phyloP scores from a whole-genome alignment of 768 basidiomycete genomes.

The Tephrocybe sp. region DNA sequence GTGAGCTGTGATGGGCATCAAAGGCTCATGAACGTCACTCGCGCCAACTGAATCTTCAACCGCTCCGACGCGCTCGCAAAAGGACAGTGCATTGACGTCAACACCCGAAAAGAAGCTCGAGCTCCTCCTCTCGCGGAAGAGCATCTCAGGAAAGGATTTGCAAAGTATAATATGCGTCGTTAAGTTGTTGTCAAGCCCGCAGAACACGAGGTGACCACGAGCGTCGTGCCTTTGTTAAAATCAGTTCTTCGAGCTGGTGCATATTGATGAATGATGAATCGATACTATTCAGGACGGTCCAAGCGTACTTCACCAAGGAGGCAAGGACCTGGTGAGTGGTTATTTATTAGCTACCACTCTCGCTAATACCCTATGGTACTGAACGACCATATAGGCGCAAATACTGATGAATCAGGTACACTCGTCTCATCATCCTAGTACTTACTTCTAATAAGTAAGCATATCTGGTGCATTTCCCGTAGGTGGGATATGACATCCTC shows the following conservation, averaged over 20 bases:
- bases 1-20: not conserved
- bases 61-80: constrained; percentile 3
- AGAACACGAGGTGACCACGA: constrained; percentile 76
- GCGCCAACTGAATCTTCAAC: constrained; percentile 2
- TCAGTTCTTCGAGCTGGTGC: constrained; percentile 98
- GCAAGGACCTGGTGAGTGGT: constrained; percentile 79
- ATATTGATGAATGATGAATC: no score
- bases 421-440: not conserved
- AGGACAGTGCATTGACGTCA: not conserved
- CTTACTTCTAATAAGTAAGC: no score
- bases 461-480: not conserved
- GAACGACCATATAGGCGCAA: constrained; percentile 46
- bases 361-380: not conserved
- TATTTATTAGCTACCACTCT: not conserved
- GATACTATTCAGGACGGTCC: constrained; percentile 96
- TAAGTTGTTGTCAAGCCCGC: constrained; percentile 60
- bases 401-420: constrained; percentile 90
- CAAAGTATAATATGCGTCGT: constrained; percentile 49
- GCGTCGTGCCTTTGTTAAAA: constrained; percentile 87
- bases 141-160: constrained; percentile 82
- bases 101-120: constrained; percentile 53
- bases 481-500: constrained; percentile 93
- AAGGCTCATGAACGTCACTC: constrained; percentile 5
- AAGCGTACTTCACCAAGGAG: constrained; percentile 99
- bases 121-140: constrained; percentile 79